Evolutionary conservation across 352 stramenopile species (phyloP).

Genomic region (Pythium biforme): DNA sequence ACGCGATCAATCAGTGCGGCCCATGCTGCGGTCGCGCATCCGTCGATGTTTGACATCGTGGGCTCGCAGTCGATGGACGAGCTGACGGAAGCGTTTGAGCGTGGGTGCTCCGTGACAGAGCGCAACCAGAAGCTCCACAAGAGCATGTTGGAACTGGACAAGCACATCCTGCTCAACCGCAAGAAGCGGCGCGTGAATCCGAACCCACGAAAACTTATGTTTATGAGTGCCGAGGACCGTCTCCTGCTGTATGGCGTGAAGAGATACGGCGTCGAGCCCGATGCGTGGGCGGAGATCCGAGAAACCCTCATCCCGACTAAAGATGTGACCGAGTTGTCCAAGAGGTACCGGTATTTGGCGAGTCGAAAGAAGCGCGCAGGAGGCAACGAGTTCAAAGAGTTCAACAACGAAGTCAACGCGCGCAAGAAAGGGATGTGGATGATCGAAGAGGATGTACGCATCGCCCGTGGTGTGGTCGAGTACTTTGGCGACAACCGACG

Average conservation of each 20-base stretch:
- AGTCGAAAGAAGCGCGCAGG: conserved; percentile 46
- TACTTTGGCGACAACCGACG: conserved; percentile 60
- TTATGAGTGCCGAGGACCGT: conserved; percentile 58
- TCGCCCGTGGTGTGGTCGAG: conserved; percentile 67
- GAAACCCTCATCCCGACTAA: conserved; percentile 67
- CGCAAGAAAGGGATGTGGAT: conserved; percentile 52
- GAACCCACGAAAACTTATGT: conserved; percentile 37
- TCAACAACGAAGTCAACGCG: conserved; percentile 42
- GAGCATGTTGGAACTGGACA: conserved; percentile 70
- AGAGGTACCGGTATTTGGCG: conserved; percentile 71
- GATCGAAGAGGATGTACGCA: conserved; percentile 78
- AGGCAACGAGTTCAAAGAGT: conserved; percentile 57
- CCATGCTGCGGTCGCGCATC: conserved; percentile 73
- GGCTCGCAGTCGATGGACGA: conserved; percentile 58
- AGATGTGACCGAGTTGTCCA: conserved; percentile 40
- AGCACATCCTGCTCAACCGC: conserved; percentile 46
- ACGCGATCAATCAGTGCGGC: conserved; percentile 77
- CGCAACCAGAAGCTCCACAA: conserved; percentile 51
- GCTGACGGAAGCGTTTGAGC: conserved; percentile 45
- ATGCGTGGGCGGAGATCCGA: conserved; percentile 65
- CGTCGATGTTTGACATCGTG: conserved; percentile 87
- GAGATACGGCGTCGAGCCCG: conserved; percentile 45
- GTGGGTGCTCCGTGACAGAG: conserved; percentile 45
- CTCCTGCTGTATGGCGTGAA: conserved; percentile 69
- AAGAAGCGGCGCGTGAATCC: conserved; percentile 26